These are phyloP conservation scores for Hypoxylon cercidicola DNA, from an alignment of 495 filamentous ascomycete species.

Conservation along the genomic window DNA sequence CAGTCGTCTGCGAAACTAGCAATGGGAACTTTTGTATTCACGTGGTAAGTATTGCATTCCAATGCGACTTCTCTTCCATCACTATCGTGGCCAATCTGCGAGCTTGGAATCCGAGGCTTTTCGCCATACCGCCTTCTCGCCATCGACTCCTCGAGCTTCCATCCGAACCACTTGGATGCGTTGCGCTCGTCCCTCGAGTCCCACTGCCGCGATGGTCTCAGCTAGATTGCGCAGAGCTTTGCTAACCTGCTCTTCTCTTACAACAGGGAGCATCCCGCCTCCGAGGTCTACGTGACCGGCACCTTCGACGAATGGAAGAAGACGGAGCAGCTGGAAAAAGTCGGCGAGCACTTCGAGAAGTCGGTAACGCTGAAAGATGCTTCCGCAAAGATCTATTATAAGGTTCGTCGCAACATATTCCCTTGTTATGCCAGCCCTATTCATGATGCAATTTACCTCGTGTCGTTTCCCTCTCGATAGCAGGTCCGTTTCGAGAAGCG, in stretches of 20 bases:
- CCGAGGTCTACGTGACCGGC: conserved; percentile 93
- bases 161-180: conserved; percentile 13
- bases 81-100: conserved; percentile 8
- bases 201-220: neutral
- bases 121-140: conserved; percentile 12
- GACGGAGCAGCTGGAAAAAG: conserved; percentile 80
- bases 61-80: conserved; percentile 6
- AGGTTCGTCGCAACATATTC: conserved; percentile 66
- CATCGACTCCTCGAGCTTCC: neutral
- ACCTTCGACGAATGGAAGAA: conserved; percentile 95
- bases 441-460: conserved; percentile 21
- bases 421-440: conserved; percentile 8
- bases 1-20: conserved; percentile 22
- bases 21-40: conserved; percentile 66
- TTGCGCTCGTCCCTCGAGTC: conserved; percentile 1
- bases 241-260: conserved; percentile 23
- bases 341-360: conserved; percentile 77
- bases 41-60: conserved; percentile 56
- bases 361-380: conserved; percentile 72
- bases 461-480: conserved; percentile 40
- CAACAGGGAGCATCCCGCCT: conserved; percentile 75
- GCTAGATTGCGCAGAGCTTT: conserved; percentile 27
- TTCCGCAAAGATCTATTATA: conserved; percentile 79
- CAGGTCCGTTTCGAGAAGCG: conserved; percentile 18
- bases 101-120: conserved; percentile 13